Base-by-base conservation (phyloP, 1,139 yeast species). In the Ogataea hybrid region DNA sequence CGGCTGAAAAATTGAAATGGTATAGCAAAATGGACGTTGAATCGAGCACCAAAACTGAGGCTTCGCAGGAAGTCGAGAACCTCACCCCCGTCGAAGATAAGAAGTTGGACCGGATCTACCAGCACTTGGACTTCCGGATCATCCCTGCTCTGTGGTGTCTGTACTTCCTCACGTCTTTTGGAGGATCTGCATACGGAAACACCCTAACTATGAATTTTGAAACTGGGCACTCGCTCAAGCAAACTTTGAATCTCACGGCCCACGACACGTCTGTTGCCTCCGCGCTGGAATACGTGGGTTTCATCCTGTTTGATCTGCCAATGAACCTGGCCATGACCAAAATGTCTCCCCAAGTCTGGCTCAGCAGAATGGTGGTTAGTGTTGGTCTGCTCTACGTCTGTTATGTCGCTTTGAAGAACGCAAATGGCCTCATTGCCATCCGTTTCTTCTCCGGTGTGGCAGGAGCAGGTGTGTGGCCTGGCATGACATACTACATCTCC, bases 381-480 rank as follows among this genome's bases (percentile, higher is more conserved):
- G 87, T 86, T 29, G 96, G 95, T 5, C 55, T 85, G 35, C 89
- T 84, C 2, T 85, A 84, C 56, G 62, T 86, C 1, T 87, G 94
- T 58, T 85, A 84, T 59, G 70, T 79, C 9, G 80, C 85, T 0
- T 68, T 85, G 43, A 45, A 57, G 10, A 73, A 69, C 43, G 66
- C 74, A 10, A 60, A 71, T 4, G 94, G 94, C 2, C 65, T 86
- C 22, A 79, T 81, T 40, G 95, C 90, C 3, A 65, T 80, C 33
- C 73, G 95, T 49, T 79, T 87, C 44, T 72, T 88, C 46, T 76
- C 86, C 18, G 96, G 96, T 35, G 57, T 84, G 46, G 85, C 84
- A 46, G 89, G 89, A 38, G 95, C 96, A 9, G 96, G 96, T 28
- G 81, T 89, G 3, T 88, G 96, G 96, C 96, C 96, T 1, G 96